phyloP scores from a whole-genome alignment of 768 basidiomycete genomes.

The Myochromella boudieri region DNA sequence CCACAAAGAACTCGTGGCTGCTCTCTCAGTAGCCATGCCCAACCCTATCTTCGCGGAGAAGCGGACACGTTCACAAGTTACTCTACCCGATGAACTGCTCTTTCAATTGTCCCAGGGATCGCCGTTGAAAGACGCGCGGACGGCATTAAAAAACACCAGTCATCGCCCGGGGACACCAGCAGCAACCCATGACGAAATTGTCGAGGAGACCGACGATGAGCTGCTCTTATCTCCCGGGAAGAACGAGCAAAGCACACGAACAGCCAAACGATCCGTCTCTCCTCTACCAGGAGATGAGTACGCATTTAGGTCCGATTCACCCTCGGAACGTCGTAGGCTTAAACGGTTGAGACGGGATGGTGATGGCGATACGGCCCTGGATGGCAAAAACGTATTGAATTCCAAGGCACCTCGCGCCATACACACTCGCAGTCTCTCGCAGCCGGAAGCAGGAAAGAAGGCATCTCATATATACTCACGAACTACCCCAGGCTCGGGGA shows the following conservation, averaged over 20 bases:
- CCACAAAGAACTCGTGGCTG: background rate
- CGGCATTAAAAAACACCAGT: constrained; percentile 27
- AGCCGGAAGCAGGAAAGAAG: constrained; percentile 25
- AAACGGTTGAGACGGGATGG: constrained; percentile 37
- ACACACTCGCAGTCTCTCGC: constrained; percentile 36
- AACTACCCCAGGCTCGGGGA: constrained; percentile 23
- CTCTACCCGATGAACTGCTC: constrained; percentile 45
- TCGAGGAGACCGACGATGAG: constrained; percentile 44
- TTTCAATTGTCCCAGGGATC: constrained; percentile 42
- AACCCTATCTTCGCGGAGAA: constrained; percentile 28
- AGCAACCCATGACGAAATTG: constrained; percentile 12
- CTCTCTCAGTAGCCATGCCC: constrained; percentile 20
- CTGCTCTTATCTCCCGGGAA: constrained; percentile 45
- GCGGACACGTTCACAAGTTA: constrained; percentile 54
- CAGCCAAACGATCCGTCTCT: constrained; percentile 41
- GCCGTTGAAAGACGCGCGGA: constrained; percentile 54
- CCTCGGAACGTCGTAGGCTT: constrained; percentile 29
- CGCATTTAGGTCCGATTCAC: constrained; percentile 18
- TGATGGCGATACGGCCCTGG: constrained; percentile 6
- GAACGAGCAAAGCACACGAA: constrained; percentile 16
- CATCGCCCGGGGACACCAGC: constrained; percentile 6
- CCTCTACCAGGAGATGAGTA: constrained; percentile 33
- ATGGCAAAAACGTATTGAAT: constrained; percentile 12
- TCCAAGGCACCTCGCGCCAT: constrained; percentile 15
- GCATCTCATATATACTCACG: constrained; percentile 24